These are phyloP conservation scores for Chlorella sp. DNA, from an alignment of 139 green algal genomes.

Conservation along the genomic window DNA sequence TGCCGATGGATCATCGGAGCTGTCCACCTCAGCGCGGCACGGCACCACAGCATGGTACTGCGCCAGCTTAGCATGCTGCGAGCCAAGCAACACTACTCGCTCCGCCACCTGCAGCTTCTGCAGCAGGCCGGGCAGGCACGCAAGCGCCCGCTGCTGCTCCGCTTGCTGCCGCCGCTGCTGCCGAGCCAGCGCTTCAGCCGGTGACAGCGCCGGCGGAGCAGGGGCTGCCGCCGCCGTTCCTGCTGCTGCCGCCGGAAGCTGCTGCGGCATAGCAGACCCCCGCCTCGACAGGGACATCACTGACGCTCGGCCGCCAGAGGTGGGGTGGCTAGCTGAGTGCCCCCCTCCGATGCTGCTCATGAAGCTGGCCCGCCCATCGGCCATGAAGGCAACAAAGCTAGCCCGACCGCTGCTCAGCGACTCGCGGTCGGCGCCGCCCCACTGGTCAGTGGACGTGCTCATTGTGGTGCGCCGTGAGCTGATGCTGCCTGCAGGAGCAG, in stretches of 20 bases:
- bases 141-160: constrained; percentile 26
- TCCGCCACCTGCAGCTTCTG: neutral
- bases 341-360: neutral
- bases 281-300: neutral
- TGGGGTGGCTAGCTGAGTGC: neutral
- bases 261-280: too few species aligned
- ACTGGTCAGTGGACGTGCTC: neutral
- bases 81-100: constrained; percentile 10
- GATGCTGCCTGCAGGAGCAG: neutral
- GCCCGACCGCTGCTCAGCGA: neutral
- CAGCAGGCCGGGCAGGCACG: constrained; percentile 10
- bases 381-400: constrained; percentile 14
- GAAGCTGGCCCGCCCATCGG: constrained; percentile 12
- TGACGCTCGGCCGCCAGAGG: neutral
- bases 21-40: neutral
- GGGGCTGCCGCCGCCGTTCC: neutral
- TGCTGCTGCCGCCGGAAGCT: neutral
- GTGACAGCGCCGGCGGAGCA: neutral
- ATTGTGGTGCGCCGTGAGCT: too few species aligned
- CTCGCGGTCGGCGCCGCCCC: neutral
- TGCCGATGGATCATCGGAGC: too few species aligned
- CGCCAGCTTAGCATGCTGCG: constrained; percentile 7
- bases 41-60: constrained; percentile 17
- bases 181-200: neutral
- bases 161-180: neutral